Evolutionary conservation across 306 rosid genomes (phyloP).

Genomic region (Cajanus cajan): DNA sequence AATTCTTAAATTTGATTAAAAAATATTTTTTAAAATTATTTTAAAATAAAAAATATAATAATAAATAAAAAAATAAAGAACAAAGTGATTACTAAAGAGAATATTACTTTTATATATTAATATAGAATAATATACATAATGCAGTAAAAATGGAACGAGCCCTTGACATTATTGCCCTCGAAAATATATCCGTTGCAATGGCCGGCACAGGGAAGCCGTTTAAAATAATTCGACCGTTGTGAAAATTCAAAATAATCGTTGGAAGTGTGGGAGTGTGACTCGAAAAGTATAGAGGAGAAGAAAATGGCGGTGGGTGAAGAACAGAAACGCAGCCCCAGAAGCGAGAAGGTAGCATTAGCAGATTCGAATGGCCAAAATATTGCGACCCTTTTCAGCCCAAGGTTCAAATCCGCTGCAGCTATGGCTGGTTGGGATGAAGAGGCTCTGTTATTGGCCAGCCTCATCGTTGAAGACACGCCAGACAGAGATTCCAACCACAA

Average conservation of each 20-base stretch:
- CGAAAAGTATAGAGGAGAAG: neutral
- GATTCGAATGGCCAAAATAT: constrained; percentile 34
- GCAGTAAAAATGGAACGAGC: neutral
- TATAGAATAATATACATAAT: too few relatives aligned
- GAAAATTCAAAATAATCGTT: neutral
- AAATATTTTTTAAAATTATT: too few relatives aligned
- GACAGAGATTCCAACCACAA: constrained; percentile 55
- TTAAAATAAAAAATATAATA: too few relatives aligned
- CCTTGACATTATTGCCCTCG: neutral
- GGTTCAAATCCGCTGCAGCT: constrained; percentile 88
- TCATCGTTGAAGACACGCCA: constrained; percentile 83
- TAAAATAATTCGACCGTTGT: constrained; percentile 50
- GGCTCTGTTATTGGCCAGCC: constrained; percentile 63
- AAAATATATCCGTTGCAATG: constrained; percentile 52
- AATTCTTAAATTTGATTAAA: too few relatives aligned
- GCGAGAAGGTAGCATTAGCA: constrained; percentile 15
- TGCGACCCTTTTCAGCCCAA: constrained; percentile 54
- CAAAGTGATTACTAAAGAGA: too few relatives aligned
- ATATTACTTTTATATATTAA: too few relatives aligned
- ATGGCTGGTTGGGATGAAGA: constrained; percentile 99
- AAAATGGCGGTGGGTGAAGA: constrained; percentile 56
- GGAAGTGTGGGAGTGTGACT: neutral
- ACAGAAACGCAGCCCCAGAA: constrained; percentile 34
- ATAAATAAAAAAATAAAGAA: too few relatives aligned
- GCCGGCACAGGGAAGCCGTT: constrained; percentile 5